Evolutionary conservation across 345 rosid species (phyloP).

Genomic region (Arabis hirsuta): DNA sequence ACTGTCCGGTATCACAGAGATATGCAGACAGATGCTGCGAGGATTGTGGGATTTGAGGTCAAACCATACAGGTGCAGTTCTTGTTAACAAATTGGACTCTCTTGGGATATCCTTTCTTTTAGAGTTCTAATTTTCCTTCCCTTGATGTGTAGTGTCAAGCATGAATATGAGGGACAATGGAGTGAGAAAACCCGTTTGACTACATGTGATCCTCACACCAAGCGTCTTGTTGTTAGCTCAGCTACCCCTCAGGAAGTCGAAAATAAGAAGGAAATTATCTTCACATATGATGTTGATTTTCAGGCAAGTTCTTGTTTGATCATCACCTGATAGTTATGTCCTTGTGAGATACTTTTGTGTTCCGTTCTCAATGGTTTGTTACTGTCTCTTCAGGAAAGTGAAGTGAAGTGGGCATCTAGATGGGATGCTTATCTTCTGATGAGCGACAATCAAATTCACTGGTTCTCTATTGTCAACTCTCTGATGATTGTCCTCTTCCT

Average conservation of each 20-base stretch:
- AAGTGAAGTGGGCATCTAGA: constrained; percentile 89
- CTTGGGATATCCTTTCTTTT: not conserved
- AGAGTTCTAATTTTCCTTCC: not conserved
- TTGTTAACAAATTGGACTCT: constrained; percentile 10
- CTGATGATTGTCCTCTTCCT: constrained; percentile 84
- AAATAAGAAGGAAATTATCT: constrained; percentile 72
- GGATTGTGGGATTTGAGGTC: constrained; percentile 98
- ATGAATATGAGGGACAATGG: constrained; percentile 84
- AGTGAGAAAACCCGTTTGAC: constrained; percentile 68
- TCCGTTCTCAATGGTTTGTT: constrained; percentile 29
- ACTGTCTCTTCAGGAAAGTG: constrained; percentile 57
- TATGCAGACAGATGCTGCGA: constrained; percentile 68
- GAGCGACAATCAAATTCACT: constrained; percentile 81
- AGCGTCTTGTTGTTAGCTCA: constrained; percentile 73
- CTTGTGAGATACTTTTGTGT: not conserved
- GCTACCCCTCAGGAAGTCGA: constrained; percentile 91
- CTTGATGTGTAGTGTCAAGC: constrained; percentile 63
- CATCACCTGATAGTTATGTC: not conserved
- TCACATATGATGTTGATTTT: constrained; percentile 92
- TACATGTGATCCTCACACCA: constrained; percentile 85
- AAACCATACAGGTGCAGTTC: constrained; percentile 76
- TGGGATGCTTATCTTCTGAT: constrained; percentile 89
- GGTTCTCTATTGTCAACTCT: constrained; percentile 84
- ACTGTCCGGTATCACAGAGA: constrained; percentile 89
- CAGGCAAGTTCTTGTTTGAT: constrained; percentile 53